Percentiles rank a stretch among this genome's conserved stretches.
Conservation (phyloP, 768 basidiomycete species). For the Boletus patriciae region DNA sequence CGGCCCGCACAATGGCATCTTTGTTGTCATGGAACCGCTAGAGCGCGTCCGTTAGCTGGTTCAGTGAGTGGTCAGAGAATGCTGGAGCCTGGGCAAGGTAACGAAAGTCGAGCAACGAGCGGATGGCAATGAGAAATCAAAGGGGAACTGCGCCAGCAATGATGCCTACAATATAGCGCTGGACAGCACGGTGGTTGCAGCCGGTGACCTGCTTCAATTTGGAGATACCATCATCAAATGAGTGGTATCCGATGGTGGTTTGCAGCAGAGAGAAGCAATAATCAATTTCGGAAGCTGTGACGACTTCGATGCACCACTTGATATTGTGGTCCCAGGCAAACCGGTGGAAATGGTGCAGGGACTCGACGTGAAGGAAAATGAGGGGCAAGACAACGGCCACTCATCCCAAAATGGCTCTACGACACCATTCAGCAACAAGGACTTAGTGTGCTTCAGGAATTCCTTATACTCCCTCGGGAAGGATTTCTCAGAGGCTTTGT, state of each 20-base stretch:
- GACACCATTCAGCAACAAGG: neutral
- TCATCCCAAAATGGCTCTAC: neutral
- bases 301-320: too few relatives aligned
- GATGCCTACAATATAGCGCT: neutral
- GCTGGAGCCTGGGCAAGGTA: neutral
- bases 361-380: neutral
- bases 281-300: neutral
- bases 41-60: conserved; percentile 18
- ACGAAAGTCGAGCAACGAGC: neutral
- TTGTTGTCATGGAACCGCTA: conserved; percentile 40
- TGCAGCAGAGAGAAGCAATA: neutral
- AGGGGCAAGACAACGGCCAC: neutral
- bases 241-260: neutral
- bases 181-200: too few relatives aligned
- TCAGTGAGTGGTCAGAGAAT: neutral
- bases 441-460: neutral
- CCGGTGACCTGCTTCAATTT: too few relatives aligned
- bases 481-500: neutral
- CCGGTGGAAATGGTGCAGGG: neutral
- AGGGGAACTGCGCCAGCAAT: neutral
- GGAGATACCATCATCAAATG: too few relatives aligned
- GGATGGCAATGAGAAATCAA: neutral
- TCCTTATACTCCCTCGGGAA: neutral
- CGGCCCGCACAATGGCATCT: conserved; percentile 30
- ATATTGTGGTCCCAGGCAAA: too few relatives aligned